Percentiles rank a stretch among this genome's conserved stretches.
These are phyloP conservation scores for Capronia epimyces DNA, from an alignment of 2,329 filamentous ascomycete genomes.

Conservation along the genomic window DNA sequence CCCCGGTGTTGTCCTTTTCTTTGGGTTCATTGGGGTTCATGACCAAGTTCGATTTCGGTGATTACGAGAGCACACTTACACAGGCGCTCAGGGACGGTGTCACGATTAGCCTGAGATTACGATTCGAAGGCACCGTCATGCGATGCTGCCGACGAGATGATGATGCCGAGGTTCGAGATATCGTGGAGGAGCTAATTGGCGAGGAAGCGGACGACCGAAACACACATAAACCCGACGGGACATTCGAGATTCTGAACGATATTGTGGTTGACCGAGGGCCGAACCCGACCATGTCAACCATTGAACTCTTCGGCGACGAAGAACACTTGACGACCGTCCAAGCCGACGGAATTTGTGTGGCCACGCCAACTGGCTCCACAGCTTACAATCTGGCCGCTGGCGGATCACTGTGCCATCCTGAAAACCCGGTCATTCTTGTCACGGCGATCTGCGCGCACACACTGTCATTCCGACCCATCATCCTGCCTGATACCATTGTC, in stretches of 20 bases:
- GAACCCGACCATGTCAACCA: conserved; percentile 87
- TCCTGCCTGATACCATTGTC: conserved; percentile 92
- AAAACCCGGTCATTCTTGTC: conserved; percentile 92
- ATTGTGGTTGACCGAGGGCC: conserved; percentile 93
- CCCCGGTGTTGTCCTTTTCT: conserved; percentile 85
- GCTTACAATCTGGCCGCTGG: conserved; percentile 94
- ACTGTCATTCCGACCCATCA: conserved; percentile 90
- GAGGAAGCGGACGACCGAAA: conserved; percentile 76
- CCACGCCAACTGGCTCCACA: conserved; percentile 89
- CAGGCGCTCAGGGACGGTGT: conserved; percentile 75
- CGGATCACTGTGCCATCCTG: conserved; percentile 90
- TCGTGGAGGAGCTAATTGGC: conserved; percentile 85
- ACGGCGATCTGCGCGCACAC: conserved; percentile 94
- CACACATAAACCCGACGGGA: conserved; percentile 78
- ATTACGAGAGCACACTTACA: conserved; percentile 63
- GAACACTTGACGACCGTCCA: conserved; percentile 92
- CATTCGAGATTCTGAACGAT: conserved; percentile 89
- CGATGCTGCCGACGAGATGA: conserved; percentile 52
- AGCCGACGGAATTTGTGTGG: conserved; percentile 88
- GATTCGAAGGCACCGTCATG: conserved; percentile 95
- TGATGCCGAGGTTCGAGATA: conserved; percentile 50
- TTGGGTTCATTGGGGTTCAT: conserved; percentile 92
- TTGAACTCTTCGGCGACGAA: conserved; percentile 89
- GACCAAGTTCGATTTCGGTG: conserved; percentile 89
- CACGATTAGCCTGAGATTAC: conserved; percentile 76